phyloP scores from a whole-genome alignment of 78 protist species.

The Andalucia godoyi region DNA sequence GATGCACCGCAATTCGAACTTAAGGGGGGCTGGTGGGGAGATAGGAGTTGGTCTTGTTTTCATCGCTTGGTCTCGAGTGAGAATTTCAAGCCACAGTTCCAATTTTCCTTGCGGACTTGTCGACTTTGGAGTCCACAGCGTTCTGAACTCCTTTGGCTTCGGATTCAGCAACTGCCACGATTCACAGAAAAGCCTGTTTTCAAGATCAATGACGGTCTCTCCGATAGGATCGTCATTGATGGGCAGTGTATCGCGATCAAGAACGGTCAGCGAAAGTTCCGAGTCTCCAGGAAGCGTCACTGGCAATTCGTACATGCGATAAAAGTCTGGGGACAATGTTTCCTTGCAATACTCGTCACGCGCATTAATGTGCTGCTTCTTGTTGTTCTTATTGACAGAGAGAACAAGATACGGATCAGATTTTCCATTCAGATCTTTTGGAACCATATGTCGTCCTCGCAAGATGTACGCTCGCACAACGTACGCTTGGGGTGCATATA shows the following conservation, averaged over 20 bases:
- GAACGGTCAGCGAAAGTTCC: background rate
- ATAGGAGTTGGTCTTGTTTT: background rate
- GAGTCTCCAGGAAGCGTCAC: background rate
- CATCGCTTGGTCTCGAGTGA: constrained; percentile 4
- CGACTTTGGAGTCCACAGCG: constrained; percentile 1
- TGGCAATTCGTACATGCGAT: background rate
- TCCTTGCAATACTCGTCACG: background rate
- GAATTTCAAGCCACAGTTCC: background rate
- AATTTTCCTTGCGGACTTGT: constrained; percentile 10
- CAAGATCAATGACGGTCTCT: constrained; percentile 1
- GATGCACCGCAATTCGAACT: background rate
- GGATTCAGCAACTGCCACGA: background rate
- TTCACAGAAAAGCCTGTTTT: background rate
- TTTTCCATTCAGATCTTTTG: constrained; percentile 6
- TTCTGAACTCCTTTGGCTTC: constrained; percentile 4
- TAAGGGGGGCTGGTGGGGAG: background rate
- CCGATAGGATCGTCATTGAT: constrained; percentile 3
- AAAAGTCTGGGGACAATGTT: background rate
- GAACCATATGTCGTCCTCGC: background rate
- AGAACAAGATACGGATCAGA: constrained; percentile 15
- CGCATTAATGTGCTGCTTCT: background rate
- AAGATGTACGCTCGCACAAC: constrained; percentile 5
- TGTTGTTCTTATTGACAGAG: background rate
- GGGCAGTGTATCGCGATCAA: background rate
- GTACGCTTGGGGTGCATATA: background rate